Evolutionary conservation across 2,329 filamentous ascomycete genomes (phyloP).

Genomic region (Polytolypa hystricis): DNA sequence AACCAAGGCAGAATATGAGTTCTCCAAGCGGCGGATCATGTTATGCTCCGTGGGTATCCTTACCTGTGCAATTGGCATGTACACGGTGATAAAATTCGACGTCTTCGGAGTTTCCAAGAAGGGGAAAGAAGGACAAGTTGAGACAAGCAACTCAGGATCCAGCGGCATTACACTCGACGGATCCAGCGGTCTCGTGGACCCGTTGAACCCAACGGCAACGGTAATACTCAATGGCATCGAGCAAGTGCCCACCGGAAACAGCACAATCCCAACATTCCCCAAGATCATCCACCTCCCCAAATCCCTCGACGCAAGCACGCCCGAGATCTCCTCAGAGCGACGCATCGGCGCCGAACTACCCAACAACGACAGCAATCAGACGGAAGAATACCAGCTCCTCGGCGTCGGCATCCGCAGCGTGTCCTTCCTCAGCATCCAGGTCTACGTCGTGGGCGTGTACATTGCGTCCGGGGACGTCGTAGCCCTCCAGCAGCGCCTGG

Average conservation of each 20-base stretch:
- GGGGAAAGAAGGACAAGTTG: not conserved
- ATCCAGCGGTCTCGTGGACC: constrained; percentile 25
- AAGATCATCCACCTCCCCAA: constrained; percentile 54
- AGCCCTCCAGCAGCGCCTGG: constrained; percentile 64
- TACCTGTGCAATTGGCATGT: constrained; percentile 29
- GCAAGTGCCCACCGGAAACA: constrained; percentile 70
- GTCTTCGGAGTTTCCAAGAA: not conserved
- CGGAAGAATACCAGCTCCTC: constrained; percentile 71
- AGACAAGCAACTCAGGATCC: no score
- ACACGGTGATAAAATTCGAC: constrained; percentile 23
- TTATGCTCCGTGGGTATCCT: constrained; percentile 29
- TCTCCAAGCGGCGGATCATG: constrained; percentile 22
- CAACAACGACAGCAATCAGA: constrained; percentile 27
- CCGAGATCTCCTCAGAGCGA: constrained; percentile 25
- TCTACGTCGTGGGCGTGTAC: constrained; percentile 92
- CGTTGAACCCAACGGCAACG: constrained; percentile 24
- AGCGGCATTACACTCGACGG: constrained; percentile 30
- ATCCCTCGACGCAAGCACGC: constrained; percentile 22
- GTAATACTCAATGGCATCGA: constrained; percentile 51
- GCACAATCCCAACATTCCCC: constrained; percentile 68
- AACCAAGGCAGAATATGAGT: constrained; percentile 17
- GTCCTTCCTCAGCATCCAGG: constrained; percentile 78
- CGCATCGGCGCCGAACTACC: constrained; percentile 27
- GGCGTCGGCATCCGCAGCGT: constrained; percentile 83
- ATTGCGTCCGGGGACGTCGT: constrained; percentile 73